phyloP scores from a whole-genome alignment of 2,329 filamentous ascomycete genomes.

The Fusarium torreyae region DNA sequence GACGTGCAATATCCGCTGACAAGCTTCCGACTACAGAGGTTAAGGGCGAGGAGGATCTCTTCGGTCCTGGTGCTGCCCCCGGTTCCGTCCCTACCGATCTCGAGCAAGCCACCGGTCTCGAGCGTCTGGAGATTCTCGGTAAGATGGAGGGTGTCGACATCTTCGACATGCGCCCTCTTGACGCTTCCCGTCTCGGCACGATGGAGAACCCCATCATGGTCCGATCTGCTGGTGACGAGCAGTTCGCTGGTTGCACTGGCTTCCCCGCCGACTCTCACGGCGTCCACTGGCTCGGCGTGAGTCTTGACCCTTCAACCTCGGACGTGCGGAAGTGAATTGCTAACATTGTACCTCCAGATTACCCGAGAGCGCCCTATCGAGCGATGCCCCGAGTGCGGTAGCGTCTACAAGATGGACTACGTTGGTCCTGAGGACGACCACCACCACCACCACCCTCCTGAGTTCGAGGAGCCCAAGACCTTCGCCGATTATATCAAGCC shows the following conservation, averaged over 20 bases:
- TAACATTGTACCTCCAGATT: constrained; percentile 67
- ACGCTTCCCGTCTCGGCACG: constrained; percentile 92
- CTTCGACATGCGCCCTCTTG: constrained; percentile 98
- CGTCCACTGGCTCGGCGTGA: constrained; percentile 91
- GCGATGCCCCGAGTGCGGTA: constrained; percentile 97
- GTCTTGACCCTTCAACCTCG: constrained; percentile 54
- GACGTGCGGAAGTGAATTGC: constrained; percentile 35
- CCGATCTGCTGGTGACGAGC: constrained; percentile 93
- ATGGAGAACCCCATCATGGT: constrained; percentile 91
- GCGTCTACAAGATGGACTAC: constrained; percentile 98
- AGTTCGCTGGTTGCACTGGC: constrained; percentile 97
- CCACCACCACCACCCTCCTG: constrained; percentile 73
- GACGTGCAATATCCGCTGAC: constrained; percentile 42
- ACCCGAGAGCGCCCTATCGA: constrained; percentile 91
- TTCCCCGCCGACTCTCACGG: constrained; percentile 92
- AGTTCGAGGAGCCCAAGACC: constrained; percentile 90
- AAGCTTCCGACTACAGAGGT: constrained; percentile 74
- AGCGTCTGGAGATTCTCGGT: constrained; percentile 98
- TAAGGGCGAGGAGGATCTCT: constrained; percentile 83
- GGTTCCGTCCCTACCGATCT: constrained; percentile 94
- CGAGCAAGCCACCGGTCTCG: constrained; percentile 96
- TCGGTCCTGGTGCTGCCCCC: constrained; percentile 83
- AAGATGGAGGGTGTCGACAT: constrained; percentile 99
- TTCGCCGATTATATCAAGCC: constrained; percentile 97
- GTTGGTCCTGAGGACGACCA: constrained; percentile 84